Conservation (phyloP, 2,329 filamentous ascomycete species). For the Colletotrichum tropicicola region DNA sequence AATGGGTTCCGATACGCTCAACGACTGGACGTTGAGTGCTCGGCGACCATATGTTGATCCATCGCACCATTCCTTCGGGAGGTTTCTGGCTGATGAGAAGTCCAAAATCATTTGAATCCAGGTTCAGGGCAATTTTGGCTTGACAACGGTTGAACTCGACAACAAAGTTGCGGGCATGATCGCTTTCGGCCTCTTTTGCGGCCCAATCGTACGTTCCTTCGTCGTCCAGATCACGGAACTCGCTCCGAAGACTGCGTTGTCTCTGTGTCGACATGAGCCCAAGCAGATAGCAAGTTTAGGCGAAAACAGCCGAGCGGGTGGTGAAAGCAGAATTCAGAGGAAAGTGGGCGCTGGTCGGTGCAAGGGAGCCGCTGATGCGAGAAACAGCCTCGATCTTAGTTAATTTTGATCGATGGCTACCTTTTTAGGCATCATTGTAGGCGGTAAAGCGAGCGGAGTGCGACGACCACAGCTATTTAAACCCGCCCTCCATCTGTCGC, state of each 20-base stretch:
- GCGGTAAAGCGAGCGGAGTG: no score
- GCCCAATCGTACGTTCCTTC: slow-evolving; percentile 53
- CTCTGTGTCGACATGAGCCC: neutral
- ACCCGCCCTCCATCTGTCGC: no score
- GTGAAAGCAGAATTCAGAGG: no score
- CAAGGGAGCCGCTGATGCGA: no score
- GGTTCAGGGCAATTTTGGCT: slow-evolving; percentile 65
- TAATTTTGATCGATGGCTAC: no score
- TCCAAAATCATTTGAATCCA: slow-evolving; percentile 52
- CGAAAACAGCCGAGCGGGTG: no score
- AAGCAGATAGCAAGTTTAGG: no score
- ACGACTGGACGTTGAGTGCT: slow-evolving; percentile 66
- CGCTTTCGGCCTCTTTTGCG: slow-evolving; percentile 48
- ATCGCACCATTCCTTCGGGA: slow-evolving; percentile 58
- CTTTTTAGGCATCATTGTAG: no score
- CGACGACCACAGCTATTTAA: no score
- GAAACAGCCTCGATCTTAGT: no score
- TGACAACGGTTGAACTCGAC: slow-evolving; percentile 69
- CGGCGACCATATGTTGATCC: slow-evolving; percentile 81
- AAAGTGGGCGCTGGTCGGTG: no score
- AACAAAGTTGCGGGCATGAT: slow-evolving; percentile 65
- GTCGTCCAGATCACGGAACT: slow-evolving; percentile 64
- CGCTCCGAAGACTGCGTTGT: slow-evolving; percentile 21
- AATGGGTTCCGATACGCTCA: slow-evolving; percentile 63
- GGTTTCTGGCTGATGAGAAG: slow-evolving; percentile 43